Conservation (phyloP, 495 filamentous ascomycete species). For the Xylaria bambusicola region DNA sequence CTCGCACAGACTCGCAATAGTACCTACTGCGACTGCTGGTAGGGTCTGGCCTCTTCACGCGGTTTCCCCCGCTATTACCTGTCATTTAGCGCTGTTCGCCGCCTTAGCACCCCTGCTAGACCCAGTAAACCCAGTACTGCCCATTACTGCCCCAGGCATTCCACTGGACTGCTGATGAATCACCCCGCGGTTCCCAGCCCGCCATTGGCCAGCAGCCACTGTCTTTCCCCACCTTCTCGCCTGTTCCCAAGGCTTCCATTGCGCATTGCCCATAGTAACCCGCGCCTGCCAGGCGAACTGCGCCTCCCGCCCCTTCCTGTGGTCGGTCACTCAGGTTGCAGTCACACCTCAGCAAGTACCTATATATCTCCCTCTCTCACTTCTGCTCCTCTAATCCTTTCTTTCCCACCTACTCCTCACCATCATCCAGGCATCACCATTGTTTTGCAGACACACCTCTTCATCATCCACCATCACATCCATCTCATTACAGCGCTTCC, state of each 20-base stretch:
- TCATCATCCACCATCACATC: slow-evolving; percentile 6
- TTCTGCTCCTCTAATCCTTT: slow-evolving; percentile 16
- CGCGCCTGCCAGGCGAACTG: slow-evolving; percentile 2
- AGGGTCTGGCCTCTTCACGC: slow-evolving; percentile 16
- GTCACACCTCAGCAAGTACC: slow-evolving; percentile 19
- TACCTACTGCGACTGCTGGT: too few relatives aligned
- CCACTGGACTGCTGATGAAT: slow-evolving; percentile 28
- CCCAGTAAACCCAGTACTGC: too few relatives aligned
- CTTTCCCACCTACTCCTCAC: slow-evolving; percentile 9
- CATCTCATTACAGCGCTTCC: slow-evolving; percentile 11
- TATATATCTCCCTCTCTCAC: slow-evolving; percentile 6
- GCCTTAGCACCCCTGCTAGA: not conserved
- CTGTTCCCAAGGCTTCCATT: slow-evolving; percentile 34
- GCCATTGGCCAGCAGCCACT: slow-evolving; percentile 23
- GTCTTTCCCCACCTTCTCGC: slow-evolving; percentile 24
- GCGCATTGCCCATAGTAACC: slow-evolving; percentile 9
- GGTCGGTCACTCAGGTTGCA: slow-evolving; percentile 1
- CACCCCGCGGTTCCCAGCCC: slow-evolving; percentile 18
- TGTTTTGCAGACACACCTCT: not conserved
- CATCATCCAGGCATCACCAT: not conserved
- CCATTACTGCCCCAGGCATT: too few relatives aligned
- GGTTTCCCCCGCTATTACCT: slow-evolving; percentile 18
- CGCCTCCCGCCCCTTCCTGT: slow-evolving; percentile 27
- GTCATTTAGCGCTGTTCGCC: slow-evolving; percentile 5
- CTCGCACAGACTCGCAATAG: too few relatives aligned